These are phyloP conservation scores for Schizosaccharomyces osmophilus DNA, from an alignment of 805 yeast genomes.

Conservation along the genomic window DNA sequence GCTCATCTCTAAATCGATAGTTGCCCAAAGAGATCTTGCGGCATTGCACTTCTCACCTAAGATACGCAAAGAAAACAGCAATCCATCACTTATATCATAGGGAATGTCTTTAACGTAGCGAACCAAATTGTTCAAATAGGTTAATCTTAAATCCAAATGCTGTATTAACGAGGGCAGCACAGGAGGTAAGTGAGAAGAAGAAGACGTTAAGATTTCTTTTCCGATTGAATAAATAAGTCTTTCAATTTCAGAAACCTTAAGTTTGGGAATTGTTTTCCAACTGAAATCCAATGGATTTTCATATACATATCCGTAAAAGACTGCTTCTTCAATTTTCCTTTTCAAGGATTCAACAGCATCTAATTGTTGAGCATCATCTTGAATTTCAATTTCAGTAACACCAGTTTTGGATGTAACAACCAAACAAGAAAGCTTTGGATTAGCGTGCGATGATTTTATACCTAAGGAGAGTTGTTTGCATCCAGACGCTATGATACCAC, in stretches of 20 bases:
- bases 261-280: no score
- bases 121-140: background rate
- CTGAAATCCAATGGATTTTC: background rate
- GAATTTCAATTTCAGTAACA: conserved; percentile 32
- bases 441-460: background rate
- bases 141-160: background rate
- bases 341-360: conserved; percentile 20
- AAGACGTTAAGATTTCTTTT: background rate
- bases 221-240: background rate
- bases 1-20: background rate
- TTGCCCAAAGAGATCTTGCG: background rate
- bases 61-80: background rate
- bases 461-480: conserved; percentile 18
- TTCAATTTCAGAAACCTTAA: background rate
- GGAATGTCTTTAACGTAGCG: background rate
- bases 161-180: background rate
- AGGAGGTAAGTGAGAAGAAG: background rate
- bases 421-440: conserved; percentile 23
- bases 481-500: conserved; percentile 35
- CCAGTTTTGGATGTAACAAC: conserved; percentile 33
- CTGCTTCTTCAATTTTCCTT: conserved; percentile 64
- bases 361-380: conserved; percentile 5
- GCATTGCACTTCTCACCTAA: background rate
- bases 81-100: background rate
- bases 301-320: conserved; percentile 27